Percentiles rank a stretch among this genome's conserved stretches.
phyloP scores from a whole-genome alignment of 441 rosid genomes.

The Croton laevigatus region DNA sequence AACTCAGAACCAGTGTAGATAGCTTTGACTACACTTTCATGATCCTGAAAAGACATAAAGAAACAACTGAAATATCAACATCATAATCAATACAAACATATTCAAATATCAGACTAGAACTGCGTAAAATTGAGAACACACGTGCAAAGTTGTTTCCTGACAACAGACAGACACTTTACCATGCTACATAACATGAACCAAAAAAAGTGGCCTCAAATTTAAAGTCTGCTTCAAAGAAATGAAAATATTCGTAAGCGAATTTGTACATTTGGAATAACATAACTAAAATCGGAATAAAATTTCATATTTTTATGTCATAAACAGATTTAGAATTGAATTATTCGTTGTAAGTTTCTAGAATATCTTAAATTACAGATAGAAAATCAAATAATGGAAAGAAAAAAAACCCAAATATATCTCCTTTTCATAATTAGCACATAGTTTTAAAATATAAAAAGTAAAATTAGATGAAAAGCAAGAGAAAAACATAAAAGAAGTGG shows the following conservation, averaged over 20 bases:
- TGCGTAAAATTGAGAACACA: background rate
- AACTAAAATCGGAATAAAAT: too few species aligned
- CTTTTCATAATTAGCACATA: too few species aligned
- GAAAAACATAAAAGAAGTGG: too few species aligned
- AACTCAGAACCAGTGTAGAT: slow-evolving; percentile 84
- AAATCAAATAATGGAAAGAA: too few species aligned
- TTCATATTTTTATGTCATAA: background rate
- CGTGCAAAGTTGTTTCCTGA: background rate
- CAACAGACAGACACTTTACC: background rate
- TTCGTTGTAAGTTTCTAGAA: too few species aligned
- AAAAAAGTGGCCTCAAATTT: background rate
- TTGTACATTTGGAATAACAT: too few species aligned
- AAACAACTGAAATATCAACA: background rate
- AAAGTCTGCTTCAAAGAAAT: too few species aligned
- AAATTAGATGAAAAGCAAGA: background rate
- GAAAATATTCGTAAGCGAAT: too few species aligned
- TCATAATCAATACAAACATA: background rate
- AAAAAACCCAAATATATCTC: background rate
- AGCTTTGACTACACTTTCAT: slow-evolving; percentile 67
- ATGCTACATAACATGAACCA: background rate
- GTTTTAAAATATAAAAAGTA: too few species aligned
- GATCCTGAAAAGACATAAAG: slow-evolving; percentile 45
- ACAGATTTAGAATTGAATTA: too few species aligned
- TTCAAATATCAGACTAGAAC: background rate
- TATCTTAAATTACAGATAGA: too few species aligned